phyloP scores from a whole-genome alignment of 805 yeast genomes.

The Blastobotrys peoriensis region DNA sequence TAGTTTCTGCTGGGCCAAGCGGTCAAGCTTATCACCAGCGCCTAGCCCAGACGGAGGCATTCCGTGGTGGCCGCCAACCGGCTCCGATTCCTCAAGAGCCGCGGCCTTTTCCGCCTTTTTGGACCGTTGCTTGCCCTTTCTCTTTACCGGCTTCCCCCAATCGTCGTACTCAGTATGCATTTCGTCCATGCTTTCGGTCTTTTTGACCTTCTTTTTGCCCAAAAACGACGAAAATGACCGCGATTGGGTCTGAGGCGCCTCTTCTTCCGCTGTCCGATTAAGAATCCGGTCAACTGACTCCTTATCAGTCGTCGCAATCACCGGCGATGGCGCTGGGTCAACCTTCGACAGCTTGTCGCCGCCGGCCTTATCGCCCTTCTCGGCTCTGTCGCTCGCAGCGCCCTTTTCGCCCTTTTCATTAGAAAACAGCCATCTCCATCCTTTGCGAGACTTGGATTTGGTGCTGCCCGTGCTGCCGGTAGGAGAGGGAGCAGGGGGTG shows the following conservation, averaged over 20 bases:
- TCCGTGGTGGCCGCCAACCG: conserved; percentile 5
- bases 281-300: conserved; percentile 13
- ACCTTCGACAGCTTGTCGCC: too few relatives aligned
- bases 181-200: conserved; percentile 1
- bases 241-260: not conserved
- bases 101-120: not conserved
- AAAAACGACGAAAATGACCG: conserved; percentile 15
- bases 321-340: not conserved
- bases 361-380: too few relatives aligned
- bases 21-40: conserved; percentile 2
- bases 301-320: conserved; percentile 4
- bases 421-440: conserved; percentile 16
- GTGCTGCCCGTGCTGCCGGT: conserved; percentile 4
- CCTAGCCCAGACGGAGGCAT: not conserved
- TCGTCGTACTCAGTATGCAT: not conserved
- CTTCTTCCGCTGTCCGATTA: conserved; percentile 9
- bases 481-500: conserved; percentile 3
- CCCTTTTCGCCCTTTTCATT: conserved; percentile 5
- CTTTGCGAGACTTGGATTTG: conserved; percentile 6
- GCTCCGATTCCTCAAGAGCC: not conserved
- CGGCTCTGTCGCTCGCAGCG: too few relatives aligned
- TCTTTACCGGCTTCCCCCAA: conserved; percentile 1
- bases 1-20: conserved; percentile 8
- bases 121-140: conserved; percentile 3
- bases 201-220: conserved; percentile 17